Evolutionary conservation across 2,329 filamentous ascomycete species (phyloP).

Genomic region (Monilinia fructigena): DNA sequence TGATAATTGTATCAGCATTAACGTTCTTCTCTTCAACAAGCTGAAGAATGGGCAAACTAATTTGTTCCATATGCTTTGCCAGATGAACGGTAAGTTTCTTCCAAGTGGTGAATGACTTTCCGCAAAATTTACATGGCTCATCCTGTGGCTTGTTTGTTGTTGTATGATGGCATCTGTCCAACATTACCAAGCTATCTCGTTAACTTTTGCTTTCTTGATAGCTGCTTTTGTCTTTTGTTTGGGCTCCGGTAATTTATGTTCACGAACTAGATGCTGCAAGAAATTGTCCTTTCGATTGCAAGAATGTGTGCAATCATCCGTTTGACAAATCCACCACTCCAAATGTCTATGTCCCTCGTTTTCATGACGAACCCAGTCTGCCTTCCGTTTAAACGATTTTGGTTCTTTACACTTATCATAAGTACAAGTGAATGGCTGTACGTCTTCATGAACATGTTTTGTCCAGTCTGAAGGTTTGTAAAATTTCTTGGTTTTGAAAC

Average conservation of each 20-base stretch:
- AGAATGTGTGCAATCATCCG: constrained; percentile 75
- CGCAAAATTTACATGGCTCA: constrained; percentile 86
- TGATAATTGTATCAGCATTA: constrained; percentile 63
- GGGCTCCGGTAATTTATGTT: constrained; percentile 83
- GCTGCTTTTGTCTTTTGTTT: constrained; percentile 73
- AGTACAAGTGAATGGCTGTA: constrained; percentile 90
- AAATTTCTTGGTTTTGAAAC: constrained; percentile 81
- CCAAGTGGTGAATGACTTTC: constrained; percentile 76
- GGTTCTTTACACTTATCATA: constrained; percentile 79
- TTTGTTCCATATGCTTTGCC: constrained; percentile 91
- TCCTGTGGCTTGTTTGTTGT: constrained; percentile 64
- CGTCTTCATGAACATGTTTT: constrained; percentile 91
- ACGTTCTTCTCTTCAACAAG: constrained; percentile 55
- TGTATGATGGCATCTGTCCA: constrained; percentile 74
- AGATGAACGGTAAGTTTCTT: constrained; percentile 93
- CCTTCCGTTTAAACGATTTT: constrained; percentile 92
- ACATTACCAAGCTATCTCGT: constrained; percentile 69
- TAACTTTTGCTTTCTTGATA: constrained; percentile 56
- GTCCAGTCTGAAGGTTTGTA: constrained; percentile 95
- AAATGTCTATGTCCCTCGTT: constrained; percentile 87
- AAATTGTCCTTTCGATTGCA: constrained; percentile 93
- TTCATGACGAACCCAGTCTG: constrained; percentile 93
- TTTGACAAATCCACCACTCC: constrained; percentile 86
- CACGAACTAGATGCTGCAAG: constrained; percentile 84
- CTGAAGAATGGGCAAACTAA: constrained; percentile 75